phyloP scores from a whole-genome alignment of 805 yeast species.

The Suhomyces pyralidae region DNA sequence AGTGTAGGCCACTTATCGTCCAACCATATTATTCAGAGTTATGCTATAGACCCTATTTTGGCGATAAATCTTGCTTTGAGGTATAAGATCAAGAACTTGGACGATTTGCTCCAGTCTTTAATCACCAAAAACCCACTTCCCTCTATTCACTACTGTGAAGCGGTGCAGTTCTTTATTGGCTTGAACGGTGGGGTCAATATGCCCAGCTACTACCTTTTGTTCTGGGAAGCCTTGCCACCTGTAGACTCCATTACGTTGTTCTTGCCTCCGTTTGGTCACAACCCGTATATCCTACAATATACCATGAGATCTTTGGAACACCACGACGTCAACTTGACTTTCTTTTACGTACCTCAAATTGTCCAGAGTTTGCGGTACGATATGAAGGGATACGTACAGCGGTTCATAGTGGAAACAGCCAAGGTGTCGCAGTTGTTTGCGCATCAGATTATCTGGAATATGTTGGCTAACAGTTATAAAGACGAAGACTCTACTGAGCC shows the following conservation, averaged over 20 bases:
- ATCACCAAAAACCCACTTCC: slow-evolving; percentile 56
- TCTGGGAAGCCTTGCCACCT: slow-evolving; percentile 79
- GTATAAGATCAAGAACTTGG: slow-evolving; percentile 44
- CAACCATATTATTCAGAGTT: slow-evolving; percentile 53
- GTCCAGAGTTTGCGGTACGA: slow-evolving; percentile 91
- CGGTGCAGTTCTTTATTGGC: slow-evolving; percentile 53
- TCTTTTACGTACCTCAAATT: slow-evolving; percentile 97
- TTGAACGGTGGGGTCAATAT: slow-evolving; percentile 34
- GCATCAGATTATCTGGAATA: slow-evolving; percentile 98
- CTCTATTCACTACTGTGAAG: slow-evolving; percentile 54
- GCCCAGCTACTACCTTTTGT: slow-evolving; percentile 46
- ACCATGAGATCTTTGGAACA: slow-evolving; percentile 86
- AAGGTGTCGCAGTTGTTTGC: slow-evolving; percentile 87
- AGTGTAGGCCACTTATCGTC: slow-evolving; percentile 33
- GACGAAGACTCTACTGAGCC: slow-evolving; percentile 84
- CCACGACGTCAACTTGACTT: slow-evolving; percentile 83
- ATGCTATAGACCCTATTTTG: slow-evolving; percentile 62
- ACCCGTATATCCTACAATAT: slow-evolving; percentile 74
- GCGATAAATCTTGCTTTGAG: slow-evolving; percentile 71
- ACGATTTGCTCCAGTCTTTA: slow-evolving; percentile 40
- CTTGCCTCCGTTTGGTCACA: slow-evolving; percentile 64
- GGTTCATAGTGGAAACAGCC: slow-evolving; percentile 89
- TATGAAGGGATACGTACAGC: slow-evolving; percentile 75
- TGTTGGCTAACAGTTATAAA: slow-evolving; percentile 86
- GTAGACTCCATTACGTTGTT: slow-evolving; percentile 81